Evolutionary conservation across 768 basidiomycete species (phyloP), one percentile per base, ranked within the genome.

Genomic region (Amanita exitialis): DNA sequence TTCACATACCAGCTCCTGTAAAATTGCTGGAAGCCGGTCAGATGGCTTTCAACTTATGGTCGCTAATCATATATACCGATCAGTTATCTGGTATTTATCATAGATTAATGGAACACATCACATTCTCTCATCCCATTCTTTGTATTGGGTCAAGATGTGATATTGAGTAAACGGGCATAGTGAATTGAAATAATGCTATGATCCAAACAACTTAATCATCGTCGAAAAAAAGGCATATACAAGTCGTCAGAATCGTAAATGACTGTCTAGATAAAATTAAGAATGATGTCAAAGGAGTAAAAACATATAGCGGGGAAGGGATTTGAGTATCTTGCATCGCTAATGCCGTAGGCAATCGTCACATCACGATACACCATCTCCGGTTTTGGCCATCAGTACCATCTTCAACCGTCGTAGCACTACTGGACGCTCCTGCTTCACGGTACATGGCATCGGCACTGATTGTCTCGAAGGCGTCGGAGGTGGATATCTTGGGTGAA

Each of bases 351-450:
- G 23, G n/a, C n/a, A 3, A 10, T 18, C 16, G 42, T 54, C 16
- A 72, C 70, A 72, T 72, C 44, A 72, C 60, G 44, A 68, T 59
- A 58, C 70, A 72, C 69, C 68, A 69, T 49, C 58, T 64, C n/a
- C 59, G 59, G 55, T 64, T 68, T 58, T 63, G 63, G 46, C 66
- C 62, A 42, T 62, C 59, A 10, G 57, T 51, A 36, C 65, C 62
- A 37, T 61, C 59, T 13, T 58, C 53, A 34, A 12, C 20, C 12
- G 35, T 38, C 6, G 35, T 13, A 30, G 13, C 10, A 15, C 58
- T 44, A 18, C 54, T 49, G 20, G 45, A 44, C 7, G 3, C 28
- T 10, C 43, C 49, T 10, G 61, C 47, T 44, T 54, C 45, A 53
- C 41, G 36, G 28, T 42, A 43, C 48, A 46, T 39, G 35, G 47